Evolutionary conservation across 441 rosid species (phyloP).

Genomic region (Gossypium gossypioides): DNA sequence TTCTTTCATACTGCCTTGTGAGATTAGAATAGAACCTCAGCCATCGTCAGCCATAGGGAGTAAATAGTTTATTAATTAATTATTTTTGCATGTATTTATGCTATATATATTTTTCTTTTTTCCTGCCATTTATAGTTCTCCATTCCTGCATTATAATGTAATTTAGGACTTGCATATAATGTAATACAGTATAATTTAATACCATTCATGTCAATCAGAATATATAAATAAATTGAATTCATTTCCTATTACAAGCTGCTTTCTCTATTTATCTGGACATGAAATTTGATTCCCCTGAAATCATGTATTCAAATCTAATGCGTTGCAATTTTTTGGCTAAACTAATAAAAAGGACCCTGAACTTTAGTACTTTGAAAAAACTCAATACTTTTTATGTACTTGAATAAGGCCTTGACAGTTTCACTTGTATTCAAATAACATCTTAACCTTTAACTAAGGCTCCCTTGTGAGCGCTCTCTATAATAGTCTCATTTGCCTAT

Average conservation of each 20-base stretch:
- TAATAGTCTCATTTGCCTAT: too few relatives aligned
- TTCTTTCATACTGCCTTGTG: slow-evolving; percentile 29
- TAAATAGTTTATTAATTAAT: slow-evolving; percentile 10
- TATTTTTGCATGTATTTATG: not conserved
- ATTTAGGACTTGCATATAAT: not conserved
- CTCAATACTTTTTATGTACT: too few relatives aligned
- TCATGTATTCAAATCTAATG: too few relatives aligned
- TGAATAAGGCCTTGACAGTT: too few relatives aligned
- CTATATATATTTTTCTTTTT: not conserved
- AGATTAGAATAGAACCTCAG: not conserved
- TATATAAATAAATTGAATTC: not conserved
- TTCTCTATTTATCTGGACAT: not conserved
- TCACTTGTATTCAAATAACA: too few relatives aligned
- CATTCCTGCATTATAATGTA: not conserved
- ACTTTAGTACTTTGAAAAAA: too few relatives aligned
- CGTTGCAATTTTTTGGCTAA: too few relatives aligned
- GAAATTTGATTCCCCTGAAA: too few relatives aligned
- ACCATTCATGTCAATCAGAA: not conserved
- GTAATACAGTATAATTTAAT: not conserved
- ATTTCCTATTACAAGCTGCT: not conserved
- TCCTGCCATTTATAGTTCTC: not conserved
- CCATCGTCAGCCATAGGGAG: not conserved
- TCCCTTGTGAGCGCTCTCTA: too few relatives aligned
- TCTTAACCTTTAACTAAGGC: too few relatives aligned
- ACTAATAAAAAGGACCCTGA: too few relatives aligned